Evolutionary conservation across 2,329 filamentous ascomycete species (phyloP), one percentile per base, ranked within the genome.

Genomic region (Diaporthe citrichinensis): DNA sequence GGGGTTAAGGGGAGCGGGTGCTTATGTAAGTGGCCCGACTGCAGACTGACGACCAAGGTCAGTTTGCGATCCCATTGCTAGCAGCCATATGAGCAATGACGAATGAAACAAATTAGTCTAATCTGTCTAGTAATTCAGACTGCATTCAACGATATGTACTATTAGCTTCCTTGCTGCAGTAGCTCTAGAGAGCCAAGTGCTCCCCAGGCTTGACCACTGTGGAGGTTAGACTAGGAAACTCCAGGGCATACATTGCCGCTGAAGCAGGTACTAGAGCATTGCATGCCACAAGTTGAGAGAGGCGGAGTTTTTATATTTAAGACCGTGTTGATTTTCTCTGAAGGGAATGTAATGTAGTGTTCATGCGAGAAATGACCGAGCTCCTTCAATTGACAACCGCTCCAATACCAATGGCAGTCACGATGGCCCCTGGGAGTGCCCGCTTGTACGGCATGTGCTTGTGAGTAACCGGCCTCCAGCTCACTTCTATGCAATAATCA

Each of bases 1-100:
- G 65, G 65, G 49, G 65, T 41, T 34, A 69, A n/a, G 49, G 62
- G 46, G 25, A 20, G 34, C n/a, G n/a, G 17, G 15, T 65, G 65
- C 46, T 69, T 69, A 69, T 55, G 65, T 69, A 69, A 69, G 46
- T 12, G 31, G 14, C 23, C 14, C 1, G 25, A 25, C 31, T 36
- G 31, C 31, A 36, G 14, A 25, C 2, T 14, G 20, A 68, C 46
- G n/a, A 36, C 31, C 49, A 41, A 4, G 31, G 6, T 28, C n/a
- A 55, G n/a, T 25, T 14, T 69, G n/a, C 3, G 34, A 55, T 23
- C 15, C 46, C n/a, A n/a, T n/a, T n/a, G n/a, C n/a, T n/a, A n/a
- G n/a, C n/a, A n/a, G n/a, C n/a, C n/a, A n/a, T n/a, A n/a, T n/a
- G n/a, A 41, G 49, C n/a, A 20, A 55, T n/a, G 34, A 4, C 2